Evolutionary conservation across 1,284 basidiomycete genomes (phyloP), one percentile per base, ranked within the genome.

Genomic region (Pisolithus thermaeus): DNA sequence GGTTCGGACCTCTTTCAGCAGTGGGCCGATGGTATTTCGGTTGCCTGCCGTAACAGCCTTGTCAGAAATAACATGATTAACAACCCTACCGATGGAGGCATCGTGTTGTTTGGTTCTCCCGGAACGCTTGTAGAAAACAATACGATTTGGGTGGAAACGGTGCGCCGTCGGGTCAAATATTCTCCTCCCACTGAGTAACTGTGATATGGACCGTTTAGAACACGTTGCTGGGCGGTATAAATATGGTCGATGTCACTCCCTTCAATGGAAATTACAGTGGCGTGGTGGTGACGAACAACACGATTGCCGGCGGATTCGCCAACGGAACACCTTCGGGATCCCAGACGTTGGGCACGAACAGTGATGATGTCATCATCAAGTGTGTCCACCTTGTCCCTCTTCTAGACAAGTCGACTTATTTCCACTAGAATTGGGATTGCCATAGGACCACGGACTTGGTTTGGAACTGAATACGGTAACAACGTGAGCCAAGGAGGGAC

Each of bases 1-100:
- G 86, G 86, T 4, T 78, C 78, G 2, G 81, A 85, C 52, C 57
- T 57, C 1, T 87, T 79, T 60, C 77, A 81, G 57, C 68, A 89
- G 62, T 92, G 90, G 91, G 87, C 91, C 3, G 90, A 93, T 60
- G 91, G 90, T 2, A 88, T 93, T 61, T 90, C 86, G 57, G 65
- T 92, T 51, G 82, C 81, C 48, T 94, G 91, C 66, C 71, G 70
- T 52, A 80, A 83, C 59, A 78, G 80, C 55, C 57, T 80, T 37
- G 77, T 93, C 35, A 78, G 78, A 50, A 83, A 86, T 59, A 94
- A 93, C 66, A 75, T 80, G 66, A 73, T 94, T 49, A 76, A 79
- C 56, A 80, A 78, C 52, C 76, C 90, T 4, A 92, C 91, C 1
- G 91, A 93, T 61, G 88, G 87, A 9, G 88, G 84, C 2, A 87